Evolutionary conservation across 768 basidiomycete genomes (phyloP).

Genomic region (Auricularia sp.): DNA sequence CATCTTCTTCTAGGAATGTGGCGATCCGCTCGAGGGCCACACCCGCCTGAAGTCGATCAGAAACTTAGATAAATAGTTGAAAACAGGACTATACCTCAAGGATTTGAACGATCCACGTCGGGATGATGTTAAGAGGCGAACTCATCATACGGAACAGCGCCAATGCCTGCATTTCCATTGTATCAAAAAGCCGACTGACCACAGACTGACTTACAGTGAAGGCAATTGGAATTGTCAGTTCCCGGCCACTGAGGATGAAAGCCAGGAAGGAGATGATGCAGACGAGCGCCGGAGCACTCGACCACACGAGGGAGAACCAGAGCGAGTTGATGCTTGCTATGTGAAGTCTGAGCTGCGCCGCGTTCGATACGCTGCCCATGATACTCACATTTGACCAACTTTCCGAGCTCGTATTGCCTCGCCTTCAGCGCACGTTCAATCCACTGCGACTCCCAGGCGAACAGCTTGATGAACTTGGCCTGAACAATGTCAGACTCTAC

Average conservation of each 20-base stretch:
- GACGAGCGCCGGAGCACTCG: conserved; percentile 64
- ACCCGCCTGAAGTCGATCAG: conserved; percentile 30
- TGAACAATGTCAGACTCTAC: conserved; percentile 11
- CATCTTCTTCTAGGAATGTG: conserved; percentile 58
- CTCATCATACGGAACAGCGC: conserved; percentile 81
- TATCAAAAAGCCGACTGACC: not conserved
- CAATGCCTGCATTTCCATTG: conserved; percentile 39
- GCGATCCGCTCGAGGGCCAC: conserved; percentile 62
- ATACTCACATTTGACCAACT: conserved; percentile 55
- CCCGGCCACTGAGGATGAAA: conserved; percentile 60
- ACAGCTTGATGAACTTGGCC: conserved; percentile 76
- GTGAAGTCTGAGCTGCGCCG: not conserved
- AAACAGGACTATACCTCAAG: conserved; percentile 34
- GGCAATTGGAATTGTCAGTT: conserved; percentile 68
- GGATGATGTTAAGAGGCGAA: conserved; percentile 67
- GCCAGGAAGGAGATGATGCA: conserved; percentile 71
- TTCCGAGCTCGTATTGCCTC: conserved; percentile 33
- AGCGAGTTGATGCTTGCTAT: conserved; percentile 63
- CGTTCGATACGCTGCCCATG: conserved; percentile 1
- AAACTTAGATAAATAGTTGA: not conserved
- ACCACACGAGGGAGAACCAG: conserved; percentile 65
- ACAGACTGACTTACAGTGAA: conserved; percentile 52
- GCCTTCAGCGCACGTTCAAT: conserved; percentile 53
- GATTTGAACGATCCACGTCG: conserved; percentile 60
- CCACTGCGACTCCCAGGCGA: conserved; percentile 75